Evolutionary conservation across 164 flowering plant genomes (phyloP).

Genomic region (Vitis rupestris): DNA sequence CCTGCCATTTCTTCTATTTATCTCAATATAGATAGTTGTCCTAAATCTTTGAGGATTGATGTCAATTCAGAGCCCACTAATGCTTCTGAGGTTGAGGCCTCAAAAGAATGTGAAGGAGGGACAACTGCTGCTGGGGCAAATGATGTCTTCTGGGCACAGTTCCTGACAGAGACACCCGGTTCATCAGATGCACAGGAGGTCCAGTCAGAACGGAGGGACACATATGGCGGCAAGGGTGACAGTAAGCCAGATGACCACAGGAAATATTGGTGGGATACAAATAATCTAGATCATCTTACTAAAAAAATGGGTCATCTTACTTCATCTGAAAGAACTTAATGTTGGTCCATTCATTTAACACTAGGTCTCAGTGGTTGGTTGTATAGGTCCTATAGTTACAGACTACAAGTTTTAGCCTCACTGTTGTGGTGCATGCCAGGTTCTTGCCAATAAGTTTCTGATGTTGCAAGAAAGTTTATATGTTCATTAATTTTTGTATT

Average conservation of each 20-base stretch:
- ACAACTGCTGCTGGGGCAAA: slow-evolving; percentile 38
- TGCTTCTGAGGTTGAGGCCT: slow-evolving; percentile 23
- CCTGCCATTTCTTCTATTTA: slow-evolving; percentile 30
- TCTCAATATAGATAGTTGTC: slow-evolving; percentile 22
- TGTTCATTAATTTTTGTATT: slow-evolving; percentile 7
- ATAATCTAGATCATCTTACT: slow-evolving; percentile 43
- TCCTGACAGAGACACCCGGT: slow-evolving; percentile 68
- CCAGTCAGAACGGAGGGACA: slow-evolving; percentile 46
- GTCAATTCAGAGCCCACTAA: slow-evolving; percentile 43
- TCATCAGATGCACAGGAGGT: slow-evolving; percentile 42
- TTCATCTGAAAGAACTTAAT: slow-evolving; percentile 41
- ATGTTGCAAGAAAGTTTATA: slow-evolving; percentile 2
- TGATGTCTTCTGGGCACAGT: slow-evolving; percentile 83
- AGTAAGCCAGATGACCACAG: slow-evolving; percentile 23
- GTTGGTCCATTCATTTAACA: slow-evolving; percentile 16
- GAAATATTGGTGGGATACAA: slow-evolving; percentile 47
- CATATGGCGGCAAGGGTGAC: slow-evolving; percentile 23
- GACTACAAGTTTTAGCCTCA: slow-evolving; percentile 3
- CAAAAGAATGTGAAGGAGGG: slow-evolving; percentile 16
- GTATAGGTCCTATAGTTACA: slow-evolving; percentile 23
- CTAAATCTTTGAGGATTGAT: slow-evolving; percentile 41
- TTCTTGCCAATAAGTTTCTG: slow-evolving; percentile 8
- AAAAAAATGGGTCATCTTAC: slow-evolving; percentile 54
- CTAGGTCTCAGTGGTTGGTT: slow-evolving; percentile 8
- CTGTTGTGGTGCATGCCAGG: neutral